These are phyloP conservation scores for Cornus controversa DNA, from an alignment of 148 eudicot species.

Conservation along the genomic window DNA sequence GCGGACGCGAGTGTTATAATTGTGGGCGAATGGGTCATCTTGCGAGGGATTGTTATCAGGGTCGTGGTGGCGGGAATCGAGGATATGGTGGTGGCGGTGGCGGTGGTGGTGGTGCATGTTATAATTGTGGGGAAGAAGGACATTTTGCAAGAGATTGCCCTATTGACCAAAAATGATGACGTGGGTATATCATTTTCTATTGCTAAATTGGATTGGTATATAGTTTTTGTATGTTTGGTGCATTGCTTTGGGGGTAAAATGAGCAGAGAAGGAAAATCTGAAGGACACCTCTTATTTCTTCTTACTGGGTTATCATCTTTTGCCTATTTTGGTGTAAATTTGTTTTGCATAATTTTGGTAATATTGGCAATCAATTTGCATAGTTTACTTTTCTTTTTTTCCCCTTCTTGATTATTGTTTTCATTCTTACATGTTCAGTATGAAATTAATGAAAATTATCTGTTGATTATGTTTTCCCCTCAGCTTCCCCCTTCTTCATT, in stretches of 20 bases:
- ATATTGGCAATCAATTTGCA: neutral
- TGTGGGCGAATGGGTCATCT: conserved; percentile 55
- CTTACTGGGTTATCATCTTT: neutral
- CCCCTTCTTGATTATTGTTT: neutral
- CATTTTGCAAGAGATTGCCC: conserved; percentile 50
- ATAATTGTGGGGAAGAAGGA: conserved; percentile 44
- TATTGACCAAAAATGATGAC: conserved; percentile 22
- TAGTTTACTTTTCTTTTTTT: neutral
- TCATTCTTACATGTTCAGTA: neutral
- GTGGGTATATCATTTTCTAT: neutral
- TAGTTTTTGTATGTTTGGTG: neutral
- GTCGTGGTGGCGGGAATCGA: conserved; percentile 15
- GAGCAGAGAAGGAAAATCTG: neutral
- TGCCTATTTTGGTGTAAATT: neutral
- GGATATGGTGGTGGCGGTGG: conserved; percentile 25
- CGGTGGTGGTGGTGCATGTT: conserved; percentile 25
- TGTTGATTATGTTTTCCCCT: neutral
- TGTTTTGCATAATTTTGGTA: neutral
- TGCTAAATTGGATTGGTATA: neutral
- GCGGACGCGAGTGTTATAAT: conserved; percentile 41
- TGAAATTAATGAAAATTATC: neutral
- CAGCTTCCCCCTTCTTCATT: neutral
- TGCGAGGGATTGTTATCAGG: conserved; percentile 48
- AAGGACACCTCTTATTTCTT: neutral
- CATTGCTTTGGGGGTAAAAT: neutral